Evolutionary conservation across 352 stramenopile genomes (phyloP).

Genomic region (Aphanomyces astaci): DNA sequence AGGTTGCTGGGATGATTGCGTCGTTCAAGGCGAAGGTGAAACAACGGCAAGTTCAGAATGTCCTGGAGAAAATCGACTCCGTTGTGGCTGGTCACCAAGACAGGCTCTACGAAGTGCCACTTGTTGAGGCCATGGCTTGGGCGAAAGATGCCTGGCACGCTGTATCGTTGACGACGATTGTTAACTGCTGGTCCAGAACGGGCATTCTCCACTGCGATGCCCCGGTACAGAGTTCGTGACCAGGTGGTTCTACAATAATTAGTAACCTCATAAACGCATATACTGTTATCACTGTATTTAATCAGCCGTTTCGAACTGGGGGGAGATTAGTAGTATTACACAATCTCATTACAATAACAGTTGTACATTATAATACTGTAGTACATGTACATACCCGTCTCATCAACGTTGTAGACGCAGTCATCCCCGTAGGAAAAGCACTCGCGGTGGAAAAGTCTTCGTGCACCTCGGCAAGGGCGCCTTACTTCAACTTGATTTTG

Average conservation of each 20-base stretch:
- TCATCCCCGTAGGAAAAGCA: no score
- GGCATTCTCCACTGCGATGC: not conserved
- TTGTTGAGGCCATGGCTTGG: not conserved
- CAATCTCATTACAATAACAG: no score
- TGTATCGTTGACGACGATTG: not conserved
- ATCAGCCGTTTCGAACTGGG: not conserved
- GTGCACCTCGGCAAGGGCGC: no score
- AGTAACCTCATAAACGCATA: not conserved
- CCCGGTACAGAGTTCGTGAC: not conserved
- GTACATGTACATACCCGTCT: no score
- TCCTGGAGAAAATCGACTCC: not conserved
- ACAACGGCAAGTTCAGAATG: not conserved
- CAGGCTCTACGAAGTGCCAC: not conserved
- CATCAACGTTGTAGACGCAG: no score
- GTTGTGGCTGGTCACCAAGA: not conserved
- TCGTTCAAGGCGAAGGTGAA: slow-evolving; percentile 2
- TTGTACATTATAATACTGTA: no score
- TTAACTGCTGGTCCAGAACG: not conserved
- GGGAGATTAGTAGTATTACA: not conserved
- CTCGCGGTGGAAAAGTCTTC: no score
- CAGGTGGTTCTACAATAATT: not conserved
- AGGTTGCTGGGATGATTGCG: slow-evolving; percentile 5
- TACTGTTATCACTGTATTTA: no score
- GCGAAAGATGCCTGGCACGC: not conserved
- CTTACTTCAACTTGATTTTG: no score